Percentiles rank a stretch among this genome's conserved stretches.
These are phyloP conservation scores for Pseudozyma tsukubaensis DNA, from an alignment of 1,284 basidiomycete genomes.

Conservation along the genomic window DNA sequence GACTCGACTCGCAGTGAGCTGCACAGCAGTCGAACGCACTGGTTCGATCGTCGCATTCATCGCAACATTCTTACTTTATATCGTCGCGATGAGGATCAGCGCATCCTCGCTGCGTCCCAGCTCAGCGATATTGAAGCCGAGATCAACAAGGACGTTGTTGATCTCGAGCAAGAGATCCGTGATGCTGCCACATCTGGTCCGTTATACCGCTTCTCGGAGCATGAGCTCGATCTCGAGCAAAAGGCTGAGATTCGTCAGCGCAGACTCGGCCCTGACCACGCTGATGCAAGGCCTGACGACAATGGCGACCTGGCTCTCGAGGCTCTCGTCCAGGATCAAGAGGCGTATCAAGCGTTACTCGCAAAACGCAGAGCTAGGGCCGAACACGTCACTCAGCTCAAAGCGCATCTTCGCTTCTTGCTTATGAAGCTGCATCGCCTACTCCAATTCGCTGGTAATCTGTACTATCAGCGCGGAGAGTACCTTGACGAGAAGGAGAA, in stretches of 20 bases:
- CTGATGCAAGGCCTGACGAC: constrained; percentile 10
- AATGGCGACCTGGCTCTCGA: constrained; percentile 14
- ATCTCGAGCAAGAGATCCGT: constrained; percentile 40
- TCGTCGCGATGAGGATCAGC: constrained; percentile 46
- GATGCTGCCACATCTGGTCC: constrained; percentile 39
- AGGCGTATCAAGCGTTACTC: constrained; percentile 20
- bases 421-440: constrained; percentile 59
- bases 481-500: constrained; percentile 29
- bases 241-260: constrained; percentile 23
- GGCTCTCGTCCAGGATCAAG: constrained; percentile 15
- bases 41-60: constrained; percentile 49
- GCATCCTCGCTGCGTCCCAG: constrained; percentile 29
- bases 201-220: constrained; percentile 44
- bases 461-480: constrained; percentile 61
- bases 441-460: constrained; percentile 60
- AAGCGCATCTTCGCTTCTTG: constrained; percentile 42
- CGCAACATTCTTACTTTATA: constrained; percentile 56
- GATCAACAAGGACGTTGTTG: constrained; percentile 21
- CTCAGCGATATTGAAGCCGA: constrained; percentile 41
- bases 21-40: constrained; percentile 26
- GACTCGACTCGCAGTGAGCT: constrained; percentile 52
- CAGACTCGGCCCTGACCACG: background rate
- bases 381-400: constrained; percentile 33
- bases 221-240: constrained; percentile 36
- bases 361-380: constrained; percentile 38